These are phyloP conservation scores for Caloboletus firmus DNA, from an alignment of 1,284 basidiomycete species.

Conservation along the genomic window DNA sequence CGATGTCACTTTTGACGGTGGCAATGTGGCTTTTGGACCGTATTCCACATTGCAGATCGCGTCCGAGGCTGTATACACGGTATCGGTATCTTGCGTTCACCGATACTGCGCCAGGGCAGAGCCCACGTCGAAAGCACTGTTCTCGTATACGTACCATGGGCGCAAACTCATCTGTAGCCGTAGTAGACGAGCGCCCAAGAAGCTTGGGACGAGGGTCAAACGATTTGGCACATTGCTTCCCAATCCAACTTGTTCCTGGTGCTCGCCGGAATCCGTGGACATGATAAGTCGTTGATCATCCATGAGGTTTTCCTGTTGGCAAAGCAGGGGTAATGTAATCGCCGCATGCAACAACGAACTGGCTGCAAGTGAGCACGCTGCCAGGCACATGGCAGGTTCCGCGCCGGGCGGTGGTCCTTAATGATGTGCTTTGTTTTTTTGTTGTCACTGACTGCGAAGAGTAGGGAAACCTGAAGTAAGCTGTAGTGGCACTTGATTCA, in stretches of 20 bases:
- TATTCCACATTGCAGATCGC: not conserved
- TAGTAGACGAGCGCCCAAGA: too few relatives aligned
- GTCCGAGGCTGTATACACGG: not conserved
- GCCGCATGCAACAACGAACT: too few relatives aligned
- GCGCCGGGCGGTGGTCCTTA: not conserved
- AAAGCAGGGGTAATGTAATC: not conserved
- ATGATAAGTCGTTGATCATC: not conserved
- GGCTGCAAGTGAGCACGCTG: conserved; percentile 41
- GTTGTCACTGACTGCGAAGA: not conserved
- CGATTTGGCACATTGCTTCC: not conserved
- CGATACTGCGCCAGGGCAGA: not conserved
- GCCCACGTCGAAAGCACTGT: not conserved
- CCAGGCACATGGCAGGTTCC: conserved; percentile 38
- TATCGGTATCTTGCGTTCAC: not conserved
- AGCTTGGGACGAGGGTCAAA: too few relatives aligned
- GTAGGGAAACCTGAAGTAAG: not conserved
- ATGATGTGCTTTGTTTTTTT: not conserved
- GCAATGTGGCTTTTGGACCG: too few relatives aligned
- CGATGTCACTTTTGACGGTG: too few relatives aligned
- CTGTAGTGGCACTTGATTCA: too few relatives aligned
- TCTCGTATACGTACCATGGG: not conserved
- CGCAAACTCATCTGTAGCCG: not conserved
- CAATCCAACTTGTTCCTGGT: not conserved
- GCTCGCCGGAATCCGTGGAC: not conserved
- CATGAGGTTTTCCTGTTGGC: not conserved